Conservation (phyloP, 1,284 basidiomycete genomes). For the Sporisorium graminicola region DNA sequence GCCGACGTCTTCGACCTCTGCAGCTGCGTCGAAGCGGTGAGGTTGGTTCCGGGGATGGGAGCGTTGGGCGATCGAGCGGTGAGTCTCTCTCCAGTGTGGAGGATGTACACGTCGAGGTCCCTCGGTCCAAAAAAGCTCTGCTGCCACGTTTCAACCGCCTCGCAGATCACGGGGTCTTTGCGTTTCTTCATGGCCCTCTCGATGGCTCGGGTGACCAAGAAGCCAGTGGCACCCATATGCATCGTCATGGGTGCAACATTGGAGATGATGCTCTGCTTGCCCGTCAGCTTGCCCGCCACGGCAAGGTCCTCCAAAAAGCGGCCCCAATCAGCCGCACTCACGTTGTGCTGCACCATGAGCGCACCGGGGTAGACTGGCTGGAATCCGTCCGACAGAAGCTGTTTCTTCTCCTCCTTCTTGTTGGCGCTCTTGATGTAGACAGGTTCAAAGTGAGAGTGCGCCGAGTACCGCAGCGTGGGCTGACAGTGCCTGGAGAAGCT, state of each 20-base stretch:
- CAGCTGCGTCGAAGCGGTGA: neutral
- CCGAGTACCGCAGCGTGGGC: neutral
- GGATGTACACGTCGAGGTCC: slow-evolving; percentile 39
- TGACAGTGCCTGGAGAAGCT: slow-evolving; percentile 14
- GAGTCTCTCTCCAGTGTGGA: slow-evolving; percentile 14
- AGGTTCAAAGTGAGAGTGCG: slow-evolving; percentile 2
- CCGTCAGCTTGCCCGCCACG: slow-evolving; percentile 23
- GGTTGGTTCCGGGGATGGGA: neutral
- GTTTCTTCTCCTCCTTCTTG: slow-evolving; percentile 11
- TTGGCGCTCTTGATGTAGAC: slow-evolving; percentile 17
- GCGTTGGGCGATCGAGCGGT: slow-evolving; percentile 22
- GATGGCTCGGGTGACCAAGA: slow-evolving; percentile 38
- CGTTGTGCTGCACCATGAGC: slow-evolving; percentile 21
- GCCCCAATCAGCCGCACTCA: slow-evolving; percentile 36
- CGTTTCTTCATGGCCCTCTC: slow-evolving; percentile 32
- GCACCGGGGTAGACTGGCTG: slow-evolving; percentile 26
- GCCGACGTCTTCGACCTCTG: neutral
- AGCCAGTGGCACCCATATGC: slow-evolving; percentile 32
- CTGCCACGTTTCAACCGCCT: slow-evolving; percentile 33
- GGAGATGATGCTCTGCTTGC: slow-evolving; percentile 19
- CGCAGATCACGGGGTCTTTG: slow-evolving; percentile 28
- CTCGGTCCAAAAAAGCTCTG: slow-evolving; percentile 25
- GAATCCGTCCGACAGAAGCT: slow-evolving; percentile 31
- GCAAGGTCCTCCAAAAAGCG: slow-evolving; percentile 32
- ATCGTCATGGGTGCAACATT: slow-evolving; percentile 27